Evolutionary conservation across 306 rosid genomes (phyloP).

Genomic region (Lotus japonicus): DNA sequence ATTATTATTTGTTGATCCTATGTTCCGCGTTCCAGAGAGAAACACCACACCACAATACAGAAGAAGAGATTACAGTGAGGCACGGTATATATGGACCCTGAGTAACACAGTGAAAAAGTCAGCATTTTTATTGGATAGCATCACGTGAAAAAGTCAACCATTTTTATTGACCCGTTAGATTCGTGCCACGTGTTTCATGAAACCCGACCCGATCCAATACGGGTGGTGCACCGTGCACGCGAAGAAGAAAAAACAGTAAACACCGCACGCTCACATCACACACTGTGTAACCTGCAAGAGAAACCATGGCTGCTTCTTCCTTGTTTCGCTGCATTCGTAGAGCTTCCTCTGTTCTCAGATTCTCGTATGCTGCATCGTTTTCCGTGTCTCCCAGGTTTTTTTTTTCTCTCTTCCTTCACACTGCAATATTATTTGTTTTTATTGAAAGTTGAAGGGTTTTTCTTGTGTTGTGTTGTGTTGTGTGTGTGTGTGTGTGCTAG

Average conservation of each 20-base stretch:
- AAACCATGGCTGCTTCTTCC: conserved; percentile 47
- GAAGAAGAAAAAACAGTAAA: neutral
- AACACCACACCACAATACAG: conserved; percentile 22
- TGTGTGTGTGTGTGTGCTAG: conserved; percentile 13
- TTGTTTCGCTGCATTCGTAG: conserved; percentile 38
- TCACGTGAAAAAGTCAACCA: conserved; percentile 41
- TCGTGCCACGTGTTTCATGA: conserved; percentile 33
- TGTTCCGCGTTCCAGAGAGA: conserved; percentile 18
- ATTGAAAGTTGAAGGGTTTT: conserved; percentile 18
- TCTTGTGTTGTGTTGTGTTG: neutral
- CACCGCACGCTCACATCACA: no score
- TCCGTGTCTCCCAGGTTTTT: conserved; percentile 37
- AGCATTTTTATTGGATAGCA: neutral
- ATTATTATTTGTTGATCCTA: neutral
- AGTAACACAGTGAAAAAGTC: conserved; percentile 29
- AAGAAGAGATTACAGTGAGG: conserved; percentile 45
- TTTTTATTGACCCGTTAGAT: neutral
- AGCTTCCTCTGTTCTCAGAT: conserved; percentile 43
- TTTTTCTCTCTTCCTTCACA: neutral
- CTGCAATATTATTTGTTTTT: no score
- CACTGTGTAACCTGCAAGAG: no score
- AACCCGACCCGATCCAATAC: conserved; percentile 28
- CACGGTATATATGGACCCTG: conserved; percentile 44
- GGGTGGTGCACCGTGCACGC: conserved; percentile 13
- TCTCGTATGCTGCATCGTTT: conserved; percentile 19